Conservation (phyloP, 768 basidiomycete genomes). For the Collybiopsis confluens region DNA sequence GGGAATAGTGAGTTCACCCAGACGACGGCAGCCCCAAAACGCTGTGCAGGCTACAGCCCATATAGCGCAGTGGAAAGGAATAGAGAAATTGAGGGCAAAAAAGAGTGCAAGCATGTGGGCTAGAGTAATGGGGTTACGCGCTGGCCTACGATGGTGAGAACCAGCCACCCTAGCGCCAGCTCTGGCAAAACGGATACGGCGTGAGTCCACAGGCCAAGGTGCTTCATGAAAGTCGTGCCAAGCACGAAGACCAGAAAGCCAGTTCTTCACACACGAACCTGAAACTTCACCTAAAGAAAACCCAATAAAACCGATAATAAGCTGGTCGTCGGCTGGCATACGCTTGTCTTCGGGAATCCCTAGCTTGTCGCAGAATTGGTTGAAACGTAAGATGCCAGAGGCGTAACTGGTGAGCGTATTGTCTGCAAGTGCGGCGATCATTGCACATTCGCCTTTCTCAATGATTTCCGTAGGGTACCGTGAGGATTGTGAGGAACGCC, state of each 20-base stretch:
- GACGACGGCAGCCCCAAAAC: slow-evolving; percentile 30
- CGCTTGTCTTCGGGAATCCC: slow-evolving; percentile 20
- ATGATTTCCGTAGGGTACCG: not conserved
- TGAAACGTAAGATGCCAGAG: slow-evolving; percentile 26
- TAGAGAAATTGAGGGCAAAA: slow-evolving; percentile 16
- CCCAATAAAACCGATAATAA: slow-evolving; percentile 26
- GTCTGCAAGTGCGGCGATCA: not conserved
- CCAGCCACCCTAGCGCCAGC: slow-evolving; percentile 20
- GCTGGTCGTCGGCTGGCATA: slow-evolving; percentile 24
- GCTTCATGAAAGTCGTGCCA: slow-evolving; percentile 34
- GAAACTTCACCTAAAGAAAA: slow-evolving; percentile 11
- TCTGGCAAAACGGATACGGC: slow-evolving; percentile 9
- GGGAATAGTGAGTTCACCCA: slow-evolving; percentile 24
- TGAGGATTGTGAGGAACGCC: not conserved
- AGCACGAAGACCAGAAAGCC: slow-evolving; percentile 20
- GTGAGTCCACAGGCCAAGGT: slow-evolving; percentile 28
- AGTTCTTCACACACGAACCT: slow-evolving; percentile 23
- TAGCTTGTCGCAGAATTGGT: slow-evolving; percentile 26
- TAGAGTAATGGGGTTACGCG: slow-evolving; percentile 29
- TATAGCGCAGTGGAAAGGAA: slow-evolving; percentile 27
- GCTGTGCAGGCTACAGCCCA: no score
- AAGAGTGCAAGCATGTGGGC: slow-evolving; percentile 25
- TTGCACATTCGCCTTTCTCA: no score
- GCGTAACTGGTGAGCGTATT: slow-evolving; percentile 23
- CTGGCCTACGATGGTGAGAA: slow-evolving; percentile 10